phyloP scores from a whole-genome alignment of 2,329 filamentous ascomycete species.

The Neonectria faginata region DNA sequence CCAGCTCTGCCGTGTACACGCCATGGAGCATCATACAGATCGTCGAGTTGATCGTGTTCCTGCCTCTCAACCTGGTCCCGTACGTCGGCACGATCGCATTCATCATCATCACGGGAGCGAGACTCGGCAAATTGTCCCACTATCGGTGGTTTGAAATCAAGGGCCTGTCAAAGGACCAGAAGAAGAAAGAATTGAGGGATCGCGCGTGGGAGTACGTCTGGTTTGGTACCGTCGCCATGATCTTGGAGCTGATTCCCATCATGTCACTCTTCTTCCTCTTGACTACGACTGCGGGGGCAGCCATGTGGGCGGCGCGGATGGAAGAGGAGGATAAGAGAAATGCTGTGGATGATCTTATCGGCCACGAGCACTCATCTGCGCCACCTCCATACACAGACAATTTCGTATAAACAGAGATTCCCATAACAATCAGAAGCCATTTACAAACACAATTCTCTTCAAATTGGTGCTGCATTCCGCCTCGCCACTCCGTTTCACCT shows the following conservation, averaged over 20 bases:
- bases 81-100: conserved; percentile 87
- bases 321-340: conserved; percentile 66
- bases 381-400: conserved; percentile 49
- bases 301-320: conserved; percentile 85
- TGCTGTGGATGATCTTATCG: conserved; percentile 23
- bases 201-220: conserved; percentile 87
- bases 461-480: background rate
- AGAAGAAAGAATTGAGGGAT: conserved; percentile 74
- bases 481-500: background rate
- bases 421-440: too few relatives aligned
- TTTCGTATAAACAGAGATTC: conserved; percentile 26
- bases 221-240: conserved; percentile 89
- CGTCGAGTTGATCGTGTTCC: conserved; percentile 80
- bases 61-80: conserved; percentile 90
- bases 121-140: conserved; percentile 88
- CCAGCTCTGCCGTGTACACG: conserved; percentile 79
- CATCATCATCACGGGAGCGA: conserved; percentile 86
- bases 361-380: conserved; percentile 34
- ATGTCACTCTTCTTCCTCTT: conserved; percentile 95
- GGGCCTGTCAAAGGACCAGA: conserved; percentile 78
- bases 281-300: conserved; percentile 86
- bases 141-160: conserved; percentile 90
- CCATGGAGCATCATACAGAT: conserved; percentile 95
- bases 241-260: conserved; percentile 87
- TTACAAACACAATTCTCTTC: background rate